Percentiles rank a stretch among this genome's conserved stretches.
Conservation (phyloP, 2,329 filamentous ascomycete genomes). For the Berkeleyomyces rouxiae region DNA sequence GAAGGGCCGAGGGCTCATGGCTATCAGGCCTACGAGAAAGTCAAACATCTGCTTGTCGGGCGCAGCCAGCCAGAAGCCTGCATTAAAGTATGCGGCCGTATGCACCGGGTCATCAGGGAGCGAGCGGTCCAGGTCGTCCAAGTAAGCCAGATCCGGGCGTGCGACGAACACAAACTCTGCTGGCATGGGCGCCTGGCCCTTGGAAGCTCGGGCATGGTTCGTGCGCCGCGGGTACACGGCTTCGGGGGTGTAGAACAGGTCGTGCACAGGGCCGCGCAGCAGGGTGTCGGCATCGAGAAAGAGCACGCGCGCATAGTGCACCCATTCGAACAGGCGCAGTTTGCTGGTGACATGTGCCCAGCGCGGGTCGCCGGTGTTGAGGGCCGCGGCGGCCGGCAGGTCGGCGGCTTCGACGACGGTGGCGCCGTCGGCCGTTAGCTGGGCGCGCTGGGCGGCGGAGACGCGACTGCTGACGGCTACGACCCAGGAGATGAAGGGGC, state of each 20-base stretch:
- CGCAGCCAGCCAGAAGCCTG: slow-evolving; percentile 25
- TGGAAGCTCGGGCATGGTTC: slow-evolving; percentile 14
- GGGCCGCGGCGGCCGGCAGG: slow-evolving; percentile 13
- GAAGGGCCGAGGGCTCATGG: slow-evolving; percentile 21
- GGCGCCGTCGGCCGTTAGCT: slow-evolving; percentile 24
- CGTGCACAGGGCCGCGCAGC: slow-evolving; percentile 22
- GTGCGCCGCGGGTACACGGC: slow-evolving; percentile 16
- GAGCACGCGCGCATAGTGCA: slow-evolving; percentile 25
- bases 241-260: slow-evolving; percentile 22
- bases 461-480: slow-evolving; percentile 22
- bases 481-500: slow-evolving; percentile 21
- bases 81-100: slow-evolving; percentile 21
- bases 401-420: slow-evolving; percentile 22
- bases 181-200: slow-evolving; percentile 21
- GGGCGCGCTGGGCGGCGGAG: slow-evolving; percentile 19
- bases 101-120: slow-evolving; percentile 20
- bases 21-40: slow-evolving; percentile 22
- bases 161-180: slow-evolving; percentile 22
- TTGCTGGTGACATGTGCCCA: slow-evolving; percentile 29
- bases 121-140: slow-evolving; percentile 20
- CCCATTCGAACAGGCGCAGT: slow-evolving; percentile 25
- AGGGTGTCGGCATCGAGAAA: slow-evolving; percentile 29
- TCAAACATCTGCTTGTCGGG: slow-evolving; percentile 24
- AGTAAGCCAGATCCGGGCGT: slow-evolving; percentile 21
- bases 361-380: slow-evolving; percentile 22